Conservation (phyloP, 306 rosid species). For the Rosa rugosa region DNA sequence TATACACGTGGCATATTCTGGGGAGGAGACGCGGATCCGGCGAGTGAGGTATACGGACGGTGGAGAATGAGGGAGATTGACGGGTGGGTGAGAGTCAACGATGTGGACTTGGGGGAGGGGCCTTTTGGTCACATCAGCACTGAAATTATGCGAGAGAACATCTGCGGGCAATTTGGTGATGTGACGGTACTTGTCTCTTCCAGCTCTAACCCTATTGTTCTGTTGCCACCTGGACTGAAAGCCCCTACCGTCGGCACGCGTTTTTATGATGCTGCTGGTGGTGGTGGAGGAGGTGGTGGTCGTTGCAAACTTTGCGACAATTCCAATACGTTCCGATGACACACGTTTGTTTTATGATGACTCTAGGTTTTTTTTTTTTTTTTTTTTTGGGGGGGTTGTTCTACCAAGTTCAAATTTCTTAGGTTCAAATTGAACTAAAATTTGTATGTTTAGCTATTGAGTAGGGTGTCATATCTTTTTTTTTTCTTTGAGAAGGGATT, state of each 20-base stretch:
- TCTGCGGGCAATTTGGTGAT: neutral
- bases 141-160: neutral
- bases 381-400: neutral
- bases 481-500: too few relatives aligned
- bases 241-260: neutral
- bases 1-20: constrained; percentile 46
- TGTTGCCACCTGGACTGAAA: neutral
- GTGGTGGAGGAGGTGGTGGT: neutral
- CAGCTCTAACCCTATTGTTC: neutral
- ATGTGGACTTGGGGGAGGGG: neutral
- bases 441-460: too few relatives aligned
- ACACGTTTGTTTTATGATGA: neutral
- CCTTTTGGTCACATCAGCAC: neutral
- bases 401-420: too few relatives aligned
- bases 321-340: neutral
- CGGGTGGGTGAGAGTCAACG: constrained; percentile 6
- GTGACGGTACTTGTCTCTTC: neutral
- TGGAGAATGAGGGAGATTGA: constrained; percentile 11
- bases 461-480: too few relatives aligned
- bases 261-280: neutral
- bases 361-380: neutral
- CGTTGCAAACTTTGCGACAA: neutral
- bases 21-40: neutral
- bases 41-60: neutral
- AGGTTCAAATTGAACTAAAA: too few relatives aligned